Percentiles rank a stretch among this genome's conserved stretches.
phyloP scores from a whole-genome alignment of 805 yeast species.

The Ogataea nonfermentans region DNA sequence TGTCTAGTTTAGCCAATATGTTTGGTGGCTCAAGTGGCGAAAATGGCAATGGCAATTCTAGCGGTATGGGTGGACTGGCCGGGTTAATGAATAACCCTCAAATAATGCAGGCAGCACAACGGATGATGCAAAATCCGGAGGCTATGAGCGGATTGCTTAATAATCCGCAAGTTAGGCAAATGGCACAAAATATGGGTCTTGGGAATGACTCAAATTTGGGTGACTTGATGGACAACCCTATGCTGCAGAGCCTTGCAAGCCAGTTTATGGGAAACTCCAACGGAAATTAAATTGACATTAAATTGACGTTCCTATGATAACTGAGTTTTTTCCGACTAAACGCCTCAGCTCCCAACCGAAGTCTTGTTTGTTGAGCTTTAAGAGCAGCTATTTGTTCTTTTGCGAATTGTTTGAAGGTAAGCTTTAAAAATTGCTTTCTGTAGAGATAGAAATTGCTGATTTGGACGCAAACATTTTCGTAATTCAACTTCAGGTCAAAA shows the following conservation, averaged over 20 bases:
- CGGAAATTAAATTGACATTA: constrained; percentile 8
- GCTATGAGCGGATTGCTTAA: constrained; percentile 72
- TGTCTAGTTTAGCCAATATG: constrained; percentile 55
- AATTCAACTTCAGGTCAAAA: constrained; percentile 47
- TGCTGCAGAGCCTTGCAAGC: constrained; percentile 67
- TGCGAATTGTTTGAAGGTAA: constrained; percentile 37
- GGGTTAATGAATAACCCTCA: constrained; percentile 88
- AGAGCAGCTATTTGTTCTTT: constrained; percentile 29
- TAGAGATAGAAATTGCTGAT: constrained; percentile 56
- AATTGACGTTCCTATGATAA: neutral
- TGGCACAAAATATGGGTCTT: constrained; percentile 75
- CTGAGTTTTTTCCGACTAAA: neutral
- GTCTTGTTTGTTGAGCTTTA: constrained; percentile 19
- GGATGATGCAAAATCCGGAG: constrained; percentile 81
- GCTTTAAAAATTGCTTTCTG: constrained; percentile 41
- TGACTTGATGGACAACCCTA: constrained; percentile 79
- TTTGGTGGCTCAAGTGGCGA: constrained; percentile 70
- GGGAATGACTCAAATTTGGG: constrained; percentile 58
- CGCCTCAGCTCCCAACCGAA: constrained; percentile 10
- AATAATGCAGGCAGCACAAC: constrained; percentile 83
- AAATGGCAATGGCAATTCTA: constrained; percentile 55
- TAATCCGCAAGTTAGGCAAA: constrained; percentile 76
- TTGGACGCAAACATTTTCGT: constrained; percentile 63
- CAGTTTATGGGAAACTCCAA: constrained; percentile 60
- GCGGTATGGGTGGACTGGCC: constrained; percentile 69